Base-by-base conservation (phyloP, 2,329 filamentous ascomycete genomes). In the Orbilia ellipsospora region DNA sequence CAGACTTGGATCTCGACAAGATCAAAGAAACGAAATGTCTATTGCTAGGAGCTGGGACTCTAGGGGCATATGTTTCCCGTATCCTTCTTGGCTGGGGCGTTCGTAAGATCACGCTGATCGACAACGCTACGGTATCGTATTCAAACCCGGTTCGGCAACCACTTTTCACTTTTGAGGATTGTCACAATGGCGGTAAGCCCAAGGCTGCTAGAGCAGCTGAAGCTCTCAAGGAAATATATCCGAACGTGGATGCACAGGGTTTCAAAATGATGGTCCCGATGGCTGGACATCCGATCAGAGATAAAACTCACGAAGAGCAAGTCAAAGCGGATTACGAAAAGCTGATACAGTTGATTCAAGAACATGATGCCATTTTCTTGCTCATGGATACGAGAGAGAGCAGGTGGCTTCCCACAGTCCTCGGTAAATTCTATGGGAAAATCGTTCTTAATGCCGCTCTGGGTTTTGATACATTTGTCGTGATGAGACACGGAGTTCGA, bases 121-220 rank as follows among this genome's bases (percentile, higher is more conserved):
- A 99, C 83, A 96, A 96, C 80, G 95, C 92, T 10, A 88, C 87
- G 3, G 94, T 99, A 40, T 97, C 94, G 5, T 99, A 93, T 81
- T 98, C 94, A 0, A 99, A 99, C 80, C 95, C 95, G 0, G 95
- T 98, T 8, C 89, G 95, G 40, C 95, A 99, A 81, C 94, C 95
- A 0, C 86, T 99, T 1, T 99, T 96, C 82, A 89, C 90, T 73
- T 97, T 97, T 80, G 87, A 91, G 44, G 95, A 99, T 82, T 98
- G 95, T 81, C 84, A 94, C 2, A 87, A 91, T 50, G 95, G 95
- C 4, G 94, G 94, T 0, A 90, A 89, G 13, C 88, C 89, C 79
- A 99, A 99, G 81, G 95, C 95, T 0, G 84, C 87, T 26, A 87
- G 90, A 74, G 95, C 95, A 1, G 92, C 94, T 0, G 89, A 92